Conservation (phyloP, 1,284 basidiomycete species). For the Hortiboletus rubellus region DNA sequence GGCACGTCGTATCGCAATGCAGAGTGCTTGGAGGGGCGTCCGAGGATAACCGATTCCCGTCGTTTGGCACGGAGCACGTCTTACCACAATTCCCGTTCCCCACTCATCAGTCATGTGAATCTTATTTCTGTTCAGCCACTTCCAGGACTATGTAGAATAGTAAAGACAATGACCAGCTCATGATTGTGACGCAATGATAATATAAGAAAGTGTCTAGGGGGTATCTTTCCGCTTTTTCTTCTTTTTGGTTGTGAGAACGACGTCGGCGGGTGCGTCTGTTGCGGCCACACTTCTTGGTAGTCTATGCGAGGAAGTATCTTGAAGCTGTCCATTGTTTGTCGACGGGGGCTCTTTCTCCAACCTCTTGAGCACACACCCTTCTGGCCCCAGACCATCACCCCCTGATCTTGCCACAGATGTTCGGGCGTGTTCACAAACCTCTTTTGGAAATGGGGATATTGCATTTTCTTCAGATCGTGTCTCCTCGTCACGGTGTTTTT, state of each 20-base stretch:
- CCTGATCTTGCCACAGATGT: background rate
- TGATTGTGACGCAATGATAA: conserved; percentile 7
- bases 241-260: conserved; percentile 12
- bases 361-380: conserved; percentile 3
- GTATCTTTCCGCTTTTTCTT: conserved; percentile 25
- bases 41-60: conserved; percentile 40
- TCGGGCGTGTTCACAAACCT: background rate
- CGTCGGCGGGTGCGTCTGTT: background rate
- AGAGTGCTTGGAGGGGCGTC: conserved; percentile 69
- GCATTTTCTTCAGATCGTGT: background rate
- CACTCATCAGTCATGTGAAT: conserved; percentile 9
- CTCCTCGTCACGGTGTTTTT: background rate
- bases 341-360: conserved; percentile 13
- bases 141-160: conserved; percentile 35
- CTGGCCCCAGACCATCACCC: background rate
- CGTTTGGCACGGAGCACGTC: conserved; percentile 3
- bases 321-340: background rate
- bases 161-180: conserved; percentile 16
- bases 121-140: conserved; percentile 12
- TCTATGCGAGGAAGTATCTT: background rate
- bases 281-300: background rate
- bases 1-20: conserved; percentile 72
- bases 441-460: background rate
- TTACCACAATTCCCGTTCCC: conserved; percentile 1
- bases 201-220: conserved; percentile 6